Evolutionary conservation across 352 stramenopile genomes (phyloP).

Genomic region (Pythium aquatile): DNA sequence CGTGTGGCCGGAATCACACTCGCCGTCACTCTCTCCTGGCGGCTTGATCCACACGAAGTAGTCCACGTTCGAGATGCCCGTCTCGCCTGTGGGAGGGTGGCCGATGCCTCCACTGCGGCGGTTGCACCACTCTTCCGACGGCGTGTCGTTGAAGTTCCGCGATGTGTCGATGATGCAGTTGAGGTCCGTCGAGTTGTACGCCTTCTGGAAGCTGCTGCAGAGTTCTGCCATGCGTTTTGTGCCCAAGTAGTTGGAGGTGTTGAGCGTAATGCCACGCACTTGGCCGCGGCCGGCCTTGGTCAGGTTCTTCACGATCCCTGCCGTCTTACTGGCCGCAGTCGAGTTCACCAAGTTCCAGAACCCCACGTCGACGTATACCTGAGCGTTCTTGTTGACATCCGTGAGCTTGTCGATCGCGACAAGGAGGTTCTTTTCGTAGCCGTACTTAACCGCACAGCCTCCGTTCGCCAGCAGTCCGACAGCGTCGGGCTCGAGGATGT

Average conservation of each 20-base stretch:
- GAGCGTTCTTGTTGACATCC: conserved; percentile 41
- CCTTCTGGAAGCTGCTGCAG: conserved; percentile 50
- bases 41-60: conserved; percentile 79
- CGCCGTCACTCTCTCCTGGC: conserved; percentile 63
- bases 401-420: conserved; percentile 40
- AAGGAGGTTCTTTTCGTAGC: conserved; percentile 53
- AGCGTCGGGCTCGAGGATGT: conserved; percentile 65
- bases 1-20: conserved; percentile 29
- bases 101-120: conserved; percentile 53
- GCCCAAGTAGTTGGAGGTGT: conserved; percentile 75
- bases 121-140: conserved; percentile 70
- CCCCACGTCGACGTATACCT: conserved; percentile 64
- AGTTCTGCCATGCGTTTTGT: conserved; percentile 46
- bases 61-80: conserved; percentile 47
- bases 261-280: conserved; percentile 48
- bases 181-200: not conserved
- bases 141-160: conserved; percentile 50
- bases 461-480: conserved; percentile 48
- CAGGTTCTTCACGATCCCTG: conserved; percentile 42
- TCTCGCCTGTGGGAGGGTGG: conserved; percentile 48
- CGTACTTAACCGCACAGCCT: conserved; percentile 37
- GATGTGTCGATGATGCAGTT: conserved; percentile 70
- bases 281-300: conserved; percentile 38
- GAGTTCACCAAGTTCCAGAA: conserved; percentile 45
- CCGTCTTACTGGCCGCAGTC: conserved; percentile 14